Conservation (phyloP, 75 land plant genomes). For the Pseudotsuga menziesii region DNA sequence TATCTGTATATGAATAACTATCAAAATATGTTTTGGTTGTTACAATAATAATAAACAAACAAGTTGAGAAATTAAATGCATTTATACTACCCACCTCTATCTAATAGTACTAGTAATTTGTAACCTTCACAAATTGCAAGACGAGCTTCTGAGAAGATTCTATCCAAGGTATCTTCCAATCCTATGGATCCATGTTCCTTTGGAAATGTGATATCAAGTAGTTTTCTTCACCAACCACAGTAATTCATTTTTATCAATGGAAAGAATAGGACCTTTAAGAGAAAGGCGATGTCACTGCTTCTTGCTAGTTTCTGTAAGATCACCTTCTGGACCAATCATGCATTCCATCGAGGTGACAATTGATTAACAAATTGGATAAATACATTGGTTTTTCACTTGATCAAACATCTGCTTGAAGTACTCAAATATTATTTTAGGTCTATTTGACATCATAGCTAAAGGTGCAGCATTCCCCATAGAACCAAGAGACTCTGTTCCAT, state of each 20-base stretch:
- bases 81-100: slow-evolving; percentile 62
- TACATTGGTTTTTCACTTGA: slow-evolving; percentile 99
- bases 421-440: slow-evolving; percentile 88
- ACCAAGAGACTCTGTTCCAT: slow-evolving; percentile 94
- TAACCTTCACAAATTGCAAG: slow-evolving; percentile 83
- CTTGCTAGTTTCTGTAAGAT: slow-evolving; percentile 89
- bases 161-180: slow-evolving; percentile 84
- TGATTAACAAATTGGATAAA: slow-evolving; percentile 95
- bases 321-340: slow-evolving; percentile 99
- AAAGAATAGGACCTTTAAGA: slow-evolving; percentile 80
- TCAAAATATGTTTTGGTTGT: too few species aligned
- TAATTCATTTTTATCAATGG: slow-evolving; percentile 80
- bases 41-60: too few species aligned
- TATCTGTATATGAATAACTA: background rate
- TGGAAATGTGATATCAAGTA: slow-evolving; percentile 87
- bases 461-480: slow-evolving; percentile 99
- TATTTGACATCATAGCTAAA: slow-evolving; percentile 88
- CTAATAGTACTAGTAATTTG: slow-evolving; percentile 79
- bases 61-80: background rate
- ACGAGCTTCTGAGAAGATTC: slow-evolving; percentile 87
- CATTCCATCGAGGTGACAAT: slow-evolving; percentile 98
- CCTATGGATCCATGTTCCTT: slow-evolving; percentile 70
- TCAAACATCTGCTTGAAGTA: slow-evolving; percentile 99
- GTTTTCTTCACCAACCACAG: slow-evolving; percentile 87
- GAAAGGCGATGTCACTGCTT: slow-evolving; percentile 91